These are phyloP conservation scores for Podospora appendiculata DNA, from an alignment of 495 filamentous ascomycete species.

Conservation along the genomic window DNA sequence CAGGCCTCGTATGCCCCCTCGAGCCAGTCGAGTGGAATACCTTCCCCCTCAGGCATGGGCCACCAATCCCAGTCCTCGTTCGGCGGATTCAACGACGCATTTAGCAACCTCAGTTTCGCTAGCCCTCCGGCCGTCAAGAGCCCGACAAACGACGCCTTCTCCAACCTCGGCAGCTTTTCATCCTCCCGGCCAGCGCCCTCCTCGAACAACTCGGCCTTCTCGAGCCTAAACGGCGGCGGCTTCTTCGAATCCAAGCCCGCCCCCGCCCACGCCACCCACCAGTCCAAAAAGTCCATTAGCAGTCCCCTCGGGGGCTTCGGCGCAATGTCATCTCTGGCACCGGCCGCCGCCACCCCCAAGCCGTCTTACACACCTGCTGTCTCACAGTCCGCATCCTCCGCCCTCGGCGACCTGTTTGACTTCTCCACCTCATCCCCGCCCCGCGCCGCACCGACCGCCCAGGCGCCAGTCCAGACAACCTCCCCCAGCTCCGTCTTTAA, in stretches of 20 bases:
- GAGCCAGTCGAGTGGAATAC: conserved; percentile 48
- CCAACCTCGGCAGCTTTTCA: conserved; percentile 57
- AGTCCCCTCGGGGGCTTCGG: conserved; percentile 43
- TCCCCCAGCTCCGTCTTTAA: conserved; percentile 63
- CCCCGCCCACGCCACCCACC: conserved; percentile 42
- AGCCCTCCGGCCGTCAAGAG: conserved; percentile 30
- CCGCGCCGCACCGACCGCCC: conserved; percentile 20
- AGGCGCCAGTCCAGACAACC: conserved; percentile 29
- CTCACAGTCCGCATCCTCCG: conserved; percentile 39
- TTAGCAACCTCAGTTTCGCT: conserved; percentile 70
- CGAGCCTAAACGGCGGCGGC: conserved; percentile 55
- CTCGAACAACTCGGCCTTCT: conserved; percentile 46
- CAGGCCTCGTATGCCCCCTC: conserved; percentile 38
- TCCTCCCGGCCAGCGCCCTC: conserved; percentile 46
- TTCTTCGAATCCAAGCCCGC: conserved; percentile 74
- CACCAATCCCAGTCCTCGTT: conserved; percentile 44
- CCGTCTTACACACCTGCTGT: conserved; percentile 9
- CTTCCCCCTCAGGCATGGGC: conserved; percentile 32
- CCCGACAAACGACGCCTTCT: conserved; percentile 59
- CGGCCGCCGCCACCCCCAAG: conserved; percentile 29
- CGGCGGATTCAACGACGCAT: conserved; percentile 78
- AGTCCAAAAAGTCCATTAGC: conserved; percentile 40
- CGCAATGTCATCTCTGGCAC: conserved; percentile 45
- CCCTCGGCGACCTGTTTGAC: conserved; percentile 71
- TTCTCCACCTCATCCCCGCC: conserved; percentile 45